phyloP scores from a whole-genome alignment of 2,329 filamentous ascomycete species.

The Huntiella bhutanensis region DNA sequence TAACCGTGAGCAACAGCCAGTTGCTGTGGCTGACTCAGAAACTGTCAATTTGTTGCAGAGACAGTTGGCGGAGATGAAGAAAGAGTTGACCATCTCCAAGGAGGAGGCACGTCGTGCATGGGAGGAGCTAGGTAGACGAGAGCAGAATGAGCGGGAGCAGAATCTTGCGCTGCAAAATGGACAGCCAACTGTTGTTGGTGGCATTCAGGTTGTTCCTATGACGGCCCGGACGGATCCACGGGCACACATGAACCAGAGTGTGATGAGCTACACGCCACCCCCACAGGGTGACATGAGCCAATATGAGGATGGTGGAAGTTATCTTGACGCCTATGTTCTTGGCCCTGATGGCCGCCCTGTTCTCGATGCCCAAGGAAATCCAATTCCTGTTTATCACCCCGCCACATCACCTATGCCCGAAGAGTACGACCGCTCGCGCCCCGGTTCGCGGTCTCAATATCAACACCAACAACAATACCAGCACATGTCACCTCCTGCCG shows the following conservation, averaged over 20 bases:
- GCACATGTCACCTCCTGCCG: not conserved
- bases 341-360: slow-evolving; percentile 13
- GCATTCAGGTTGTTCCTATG: slow-evolving; percentile 88
- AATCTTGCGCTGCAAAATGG: slow-evolving; percentile 73
- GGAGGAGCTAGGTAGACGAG: slow-evolving; percentile 86
- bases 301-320: not conserved
- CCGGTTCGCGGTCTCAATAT: slow-evolving; percentile 21
- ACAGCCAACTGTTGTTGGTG: slow-evolving; percentile 72
- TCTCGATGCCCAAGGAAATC: slow-evolving; percentile 15
- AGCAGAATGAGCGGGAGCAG: slow-evolving; percentile 81
- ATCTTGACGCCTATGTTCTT: slow-evolving; percentile 15
- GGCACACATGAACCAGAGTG: slow-evolving; percentile 13
- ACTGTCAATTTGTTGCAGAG: slow-evolving; percentile 36
- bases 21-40: slow-evolving; percentile 11
- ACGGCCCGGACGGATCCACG: slow-evolving; percentile 36
- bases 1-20: slow-evolving; percentile 45
- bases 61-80: slow-evolving; percentile 72
- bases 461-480: slow-evolving; percentile 8
- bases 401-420: slow-evolving; percentile 5
- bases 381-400: slow-evolving; percentile 8
- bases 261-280: slow-evolving; percentile 11
- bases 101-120: slow-evolving; percentile 89
- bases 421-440: slow-evolving; percentile 16
- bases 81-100: slow-evolving; percentile 85
- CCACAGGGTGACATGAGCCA: slow-evolving; percentile 6